These are phyloP conservation scores for Scenedesmus sp. DNA, from an alignment of 163 green algal genomes.

Conservation along the genomic window DNA sequence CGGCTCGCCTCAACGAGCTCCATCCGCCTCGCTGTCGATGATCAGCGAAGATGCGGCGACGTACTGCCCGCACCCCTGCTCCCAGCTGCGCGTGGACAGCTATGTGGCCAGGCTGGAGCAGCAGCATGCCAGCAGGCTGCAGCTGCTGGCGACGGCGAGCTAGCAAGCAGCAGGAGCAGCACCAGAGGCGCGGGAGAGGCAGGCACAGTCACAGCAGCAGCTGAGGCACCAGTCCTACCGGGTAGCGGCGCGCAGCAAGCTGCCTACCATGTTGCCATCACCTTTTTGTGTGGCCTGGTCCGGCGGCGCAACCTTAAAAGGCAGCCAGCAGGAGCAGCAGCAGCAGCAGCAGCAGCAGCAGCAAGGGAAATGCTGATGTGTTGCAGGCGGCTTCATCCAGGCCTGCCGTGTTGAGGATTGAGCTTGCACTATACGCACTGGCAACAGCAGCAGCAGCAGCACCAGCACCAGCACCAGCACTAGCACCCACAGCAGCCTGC, in stretches of 20 bases:
- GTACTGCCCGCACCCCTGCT: slow-evolving; percentile 17
- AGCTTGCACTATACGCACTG: too few relatives aligned
- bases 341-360: neutral
- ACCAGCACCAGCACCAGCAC: too few relatives aligned
- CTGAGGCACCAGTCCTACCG: neutral
- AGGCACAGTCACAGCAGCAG: neutral
- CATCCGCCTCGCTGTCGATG: neutral
- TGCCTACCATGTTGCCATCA: neutral
- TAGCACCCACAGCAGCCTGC: too few relatives aligned
- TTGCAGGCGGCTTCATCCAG: too few relatives aligned
- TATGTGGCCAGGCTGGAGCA: neutral
- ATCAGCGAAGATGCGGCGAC: slow-evolving; percentile 35
- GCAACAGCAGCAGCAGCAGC: too few relatives aligned
- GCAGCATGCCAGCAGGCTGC: slow-evolving; percentile 2
- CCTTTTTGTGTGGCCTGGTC: too few relatives aligned
- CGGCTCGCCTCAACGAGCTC: neutral
- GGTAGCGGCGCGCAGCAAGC: too few relatives aligned
- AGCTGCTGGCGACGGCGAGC: neutral
- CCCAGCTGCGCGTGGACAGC: slow-evolving; percentile 11
- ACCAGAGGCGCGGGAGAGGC: too few relatives aligned
- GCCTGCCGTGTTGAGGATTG: too few relatives aligned
- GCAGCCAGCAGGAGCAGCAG: neutral
- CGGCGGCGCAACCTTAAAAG: too few relatives aligned
- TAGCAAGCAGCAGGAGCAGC: slow-evolving; percentile 17
- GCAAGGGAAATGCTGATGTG: too few relatives aligned